Conservation (phyloP, 2,329 filamentous ascomycete species). For the Phialophora macrospora region DNA sequence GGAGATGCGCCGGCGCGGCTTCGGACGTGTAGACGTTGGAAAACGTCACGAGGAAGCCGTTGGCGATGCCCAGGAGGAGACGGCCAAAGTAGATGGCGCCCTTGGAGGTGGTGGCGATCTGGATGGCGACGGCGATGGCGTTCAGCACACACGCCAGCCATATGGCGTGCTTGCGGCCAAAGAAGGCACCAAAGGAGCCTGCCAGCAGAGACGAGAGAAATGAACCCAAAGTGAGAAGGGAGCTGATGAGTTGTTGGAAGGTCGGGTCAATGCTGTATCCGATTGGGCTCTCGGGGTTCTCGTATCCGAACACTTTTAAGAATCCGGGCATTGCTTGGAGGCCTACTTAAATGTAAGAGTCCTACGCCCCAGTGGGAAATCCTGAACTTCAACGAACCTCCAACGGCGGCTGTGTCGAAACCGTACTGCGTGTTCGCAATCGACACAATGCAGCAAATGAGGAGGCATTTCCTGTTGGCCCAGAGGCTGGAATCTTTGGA, state of each 20-base stretch:
- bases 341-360: not conserved
- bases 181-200: constrained; percentile 23
- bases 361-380: not conserved
- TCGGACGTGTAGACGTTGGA: constrained; percentile 57
- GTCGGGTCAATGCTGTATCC: constrained; percentile 46
- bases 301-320: constrained; percentile 40
- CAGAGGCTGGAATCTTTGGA: constrained; percentile 24
- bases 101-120: constrained; percentile 62
- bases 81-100: constrained; percentile 61
- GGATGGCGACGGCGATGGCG: constrained; percentile 58
- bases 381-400: not conserved
- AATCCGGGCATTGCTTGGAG: constrained; percentile 30
- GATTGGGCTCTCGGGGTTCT: constrained; percentile 34
- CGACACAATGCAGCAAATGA: constrained; percentile 54
- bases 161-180: constrained; percentile 53
- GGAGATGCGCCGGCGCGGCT: constrained; percentile 53
- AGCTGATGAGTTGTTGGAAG: constrained; percentile 52
- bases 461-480: constrained; percentile 44
- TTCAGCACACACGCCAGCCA: constrained; percentile 56
- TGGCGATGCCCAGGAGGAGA: constrained; percentile 58
- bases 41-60: constrained; percentile 55
- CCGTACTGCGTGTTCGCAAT: constrained; percentile 60
- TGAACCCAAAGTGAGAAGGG: constrained; percentile 53
- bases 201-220: constrained; percentile 48
- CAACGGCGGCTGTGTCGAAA: constrained; percentile 54